Evolutionary conservation across 2,329 filamentous ascomycete genomes (phyloP).

Genomic region (Periconia sp.): DNA sequence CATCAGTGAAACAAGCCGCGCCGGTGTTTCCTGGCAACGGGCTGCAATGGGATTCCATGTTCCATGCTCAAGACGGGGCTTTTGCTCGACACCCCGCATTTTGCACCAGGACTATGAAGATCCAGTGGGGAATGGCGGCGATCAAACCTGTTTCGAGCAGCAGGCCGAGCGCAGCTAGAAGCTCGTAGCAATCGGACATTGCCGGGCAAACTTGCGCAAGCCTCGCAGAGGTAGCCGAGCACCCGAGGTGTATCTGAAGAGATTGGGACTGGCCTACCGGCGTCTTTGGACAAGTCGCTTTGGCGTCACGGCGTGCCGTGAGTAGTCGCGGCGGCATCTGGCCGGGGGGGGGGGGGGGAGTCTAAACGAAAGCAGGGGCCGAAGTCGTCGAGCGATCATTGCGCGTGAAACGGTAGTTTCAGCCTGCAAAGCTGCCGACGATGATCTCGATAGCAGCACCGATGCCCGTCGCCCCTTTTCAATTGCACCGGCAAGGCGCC

Average conservation of each 20-base stretch:
- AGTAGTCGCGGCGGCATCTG: too few species aligned
- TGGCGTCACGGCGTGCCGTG: too few species aligned
- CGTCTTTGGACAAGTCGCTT: too few species aligned
- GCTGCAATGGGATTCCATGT: too few species aligned
- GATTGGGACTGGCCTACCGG: too few species aligned
- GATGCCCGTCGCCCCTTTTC: conserved; percentile 7
- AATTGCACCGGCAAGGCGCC: background rate
- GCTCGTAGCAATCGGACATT: conserved; percentile 9
- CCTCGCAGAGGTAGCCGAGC: too few species aligned
- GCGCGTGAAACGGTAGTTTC: conserved; percentile 22
- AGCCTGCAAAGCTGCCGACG: conserved; percentile 15
- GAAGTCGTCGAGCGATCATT: conserved; percentile 10
- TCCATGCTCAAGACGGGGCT: conserved; percentile 2
- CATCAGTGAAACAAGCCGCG: too few species aligned
- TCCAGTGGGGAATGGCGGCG: conserved; percentile 10
- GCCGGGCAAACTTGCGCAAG: background rate
- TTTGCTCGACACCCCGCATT: conserved; percentile 19
- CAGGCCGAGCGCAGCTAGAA: conserved; percentile 2
- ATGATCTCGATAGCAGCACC: conserved; percentile 7
- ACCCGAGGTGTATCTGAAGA: too few species aligned
- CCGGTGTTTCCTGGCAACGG: too few species aligned
- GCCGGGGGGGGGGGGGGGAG: too few species aligned
- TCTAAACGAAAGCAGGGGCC: conserved; percentile 8
- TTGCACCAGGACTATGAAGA: conserved; percentile 7
- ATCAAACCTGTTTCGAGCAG: conserved; percentile 8